Percentiles rank a stretch among this genome's conserved stretches.
Conservation (phyloP, 805 yeast genomes). For the Yarrowia sp. region DNA sequence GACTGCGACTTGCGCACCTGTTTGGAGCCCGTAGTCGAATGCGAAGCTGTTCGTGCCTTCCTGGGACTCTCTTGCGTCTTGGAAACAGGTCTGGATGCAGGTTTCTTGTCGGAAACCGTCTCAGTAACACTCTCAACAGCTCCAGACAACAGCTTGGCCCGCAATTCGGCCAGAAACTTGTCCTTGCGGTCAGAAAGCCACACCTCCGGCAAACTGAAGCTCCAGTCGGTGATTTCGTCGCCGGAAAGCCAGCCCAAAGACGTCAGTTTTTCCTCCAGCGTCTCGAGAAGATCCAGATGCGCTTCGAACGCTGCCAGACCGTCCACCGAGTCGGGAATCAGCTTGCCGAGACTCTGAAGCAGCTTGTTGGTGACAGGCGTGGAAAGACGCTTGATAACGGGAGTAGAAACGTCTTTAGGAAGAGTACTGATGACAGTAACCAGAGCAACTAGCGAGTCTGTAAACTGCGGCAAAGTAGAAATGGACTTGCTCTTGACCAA, state of each 20-base stretch:
- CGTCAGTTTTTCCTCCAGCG: constrained; percentile 28
- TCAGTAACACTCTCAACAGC: neutral
- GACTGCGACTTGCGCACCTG: neutral
- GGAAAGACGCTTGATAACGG: constrained; percentile 2
- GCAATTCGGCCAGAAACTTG: constrained; percentile 27
- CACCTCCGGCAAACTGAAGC: constrained; percentile 28
- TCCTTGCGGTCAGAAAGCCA: constrained; percentile 30
- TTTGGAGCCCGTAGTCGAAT: neutral
- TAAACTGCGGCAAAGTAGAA: neutral
- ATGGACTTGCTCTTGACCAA: neutral
- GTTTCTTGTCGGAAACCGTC: neutral
- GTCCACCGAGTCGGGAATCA: constrained; percentile 29
- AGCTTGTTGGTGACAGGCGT: constrained; percentile 14
- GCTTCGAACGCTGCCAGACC: constrained; percentile 27
- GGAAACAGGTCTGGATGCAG: neutral
- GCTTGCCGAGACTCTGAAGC: neutral
- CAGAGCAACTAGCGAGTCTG: neutral
- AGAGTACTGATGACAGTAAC: neutral
- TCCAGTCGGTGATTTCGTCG: constrained; percentile 30
- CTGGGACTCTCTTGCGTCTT: neutral
- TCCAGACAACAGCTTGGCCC: constrained; percentile 18
- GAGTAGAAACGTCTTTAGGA: neutral
- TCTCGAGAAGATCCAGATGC: constrained; percentile 25
- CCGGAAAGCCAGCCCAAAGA: constrained; percentile 28
- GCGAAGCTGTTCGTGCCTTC: neutral